Evolutionary conservation across 2,329 filamentous ascomycete species (phyloP).

Genomic region (Fusarium nelsonii): DNA sequence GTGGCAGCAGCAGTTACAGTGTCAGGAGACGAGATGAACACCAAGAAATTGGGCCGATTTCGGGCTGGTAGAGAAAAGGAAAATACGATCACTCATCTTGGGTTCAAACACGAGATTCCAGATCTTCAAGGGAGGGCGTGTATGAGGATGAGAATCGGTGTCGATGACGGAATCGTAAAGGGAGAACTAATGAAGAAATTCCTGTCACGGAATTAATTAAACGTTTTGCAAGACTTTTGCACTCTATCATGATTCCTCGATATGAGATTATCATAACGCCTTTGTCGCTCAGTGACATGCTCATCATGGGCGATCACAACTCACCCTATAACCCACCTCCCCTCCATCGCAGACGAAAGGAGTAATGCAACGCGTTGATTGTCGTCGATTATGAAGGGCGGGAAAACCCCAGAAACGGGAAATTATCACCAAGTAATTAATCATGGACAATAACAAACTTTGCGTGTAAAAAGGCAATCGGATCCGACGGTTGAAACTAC

Average conservation of each 20-base stretch:
- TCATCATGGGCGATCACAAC: slow-evolving; percentile 6
- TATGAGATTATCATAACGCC: slow-evolving; percentile 11
- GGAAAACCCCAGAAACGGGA: not conserved
- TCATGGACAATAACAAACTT: not conserved
- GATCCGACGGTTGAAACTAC: slow-evolving; percentile 3
- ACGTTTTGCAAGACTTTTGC: not conserved
- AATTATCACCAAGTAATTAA: not conserved
- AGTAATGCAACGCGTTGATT: not conserved
- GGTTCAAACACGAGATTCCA: not conserved
- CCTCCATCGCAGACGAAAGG: not conserved
- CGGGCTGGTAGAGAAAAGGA: not conserved
- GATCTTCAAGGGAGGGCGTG: slow-evolving; percentile 6
- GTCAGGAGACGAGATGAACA: slow-evolving; percentile 15
- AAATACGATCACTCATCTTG: slow-evolving; percentile 6
- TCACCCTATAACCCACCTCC: not conserved
- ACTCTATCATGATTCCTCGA: slow-evolving; percentile 22
- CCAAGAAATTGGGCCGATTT: slow-evolving; percentile 8
- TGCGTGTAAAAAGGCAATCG: not conserved
- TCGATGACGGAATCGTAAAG: slow-evolving; percentile 27
- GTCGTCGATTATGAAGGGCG: not conserved
- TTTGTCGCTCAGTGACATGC: slow-evolving; percentile 18
- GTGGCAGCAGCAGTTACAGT: too few species aligned
- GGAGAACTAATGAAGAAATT: slow-evolving; percentile 7
- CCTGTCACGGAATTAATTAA: slow-evolving; percentile 5
- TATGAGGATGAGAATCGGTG: slow-evolving; percentile 7